Evolutionary conservation across 2,329 filamentous ascomycete genomes (phyloP).

Genomic region (Cordyceps fumosorosea): DNA sequence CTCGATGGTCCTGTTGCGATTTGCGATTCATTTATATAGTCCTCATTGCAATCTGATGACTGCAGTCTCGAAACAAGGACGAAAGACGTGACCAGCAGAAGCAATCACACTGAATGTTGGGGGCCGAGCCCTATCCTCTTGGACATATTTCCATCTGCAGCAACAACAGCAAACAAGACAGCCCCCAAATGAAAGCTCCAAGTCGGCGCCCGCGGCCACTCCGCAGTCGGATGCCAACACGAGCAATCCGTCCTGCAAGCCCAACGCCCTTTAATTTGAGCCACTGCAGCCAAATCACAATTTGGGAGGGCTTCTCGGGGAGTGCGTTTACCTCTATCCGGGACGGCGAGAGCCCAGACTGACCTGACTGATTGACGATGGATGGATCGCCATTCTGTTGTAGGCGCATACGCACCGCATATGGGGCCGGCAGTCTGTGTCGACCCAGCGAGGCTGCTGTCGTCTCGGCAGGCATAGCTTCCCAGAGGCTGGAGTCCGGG

Average conservation of each 20-base stretch:
- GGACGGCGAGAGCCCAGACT: no score
- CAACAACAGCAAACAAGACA: background rate
- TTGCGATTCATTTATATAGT: no score
- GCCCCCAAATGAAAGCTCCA: background rate
- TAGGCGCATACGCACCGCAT: background rate
- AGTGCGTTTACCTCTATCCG: no score
- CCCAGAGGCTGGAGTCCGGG: no score
- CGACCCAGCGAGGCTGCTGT: background rate
- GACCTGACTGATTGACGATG: no score
- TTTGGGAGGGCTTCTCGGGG: background rate
- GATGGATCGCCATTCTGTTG: no score
- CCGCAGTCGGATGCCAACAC: background rate
- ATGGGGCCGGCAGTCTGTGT: background rate
- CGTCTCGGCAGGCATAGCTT: no score
- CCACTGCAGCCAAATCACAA: background rate
- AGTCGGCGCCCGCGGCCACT: background rate
- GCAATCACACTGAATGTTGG: background rate
- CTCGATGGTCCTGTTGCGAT: no score
- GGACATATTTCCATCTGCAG: background rate
- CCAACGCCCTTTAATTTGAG: background rate
- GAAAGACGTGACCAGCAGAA: background rate
- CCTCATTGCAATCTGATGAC: no score
- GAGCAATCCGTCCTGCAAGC: background rate
- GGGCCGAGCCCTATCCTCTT: background rate
- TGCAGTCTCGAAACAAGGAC: background rate